Evolutionary conservation across 2,329 filamentous ascomycete species (phyloP).

Genomic region (Xylaria sp.): DNA sequence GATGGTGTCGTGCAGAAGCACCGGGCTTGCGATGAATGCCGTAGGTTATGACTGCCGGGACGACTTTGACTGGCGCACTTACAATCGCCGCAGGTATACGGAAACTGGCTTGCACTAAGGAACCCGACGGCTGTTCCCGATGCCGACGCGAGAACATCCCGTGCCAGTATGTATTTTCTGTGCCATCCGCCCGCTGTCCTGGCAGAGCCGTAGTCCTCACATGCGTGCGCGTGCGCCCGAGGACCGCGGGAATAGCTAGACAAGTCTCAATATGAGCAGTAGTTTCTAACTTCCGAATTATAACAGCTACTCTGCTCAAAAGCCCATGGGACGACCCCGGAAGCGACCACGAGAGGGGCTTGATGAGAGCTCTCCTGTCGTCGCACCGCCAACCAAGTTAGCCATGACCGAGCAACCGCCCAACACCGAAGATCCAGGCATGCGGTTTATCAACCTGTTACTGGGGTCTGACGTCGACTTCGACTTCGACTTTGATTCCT

Average conservation of each 20-base stretch:
- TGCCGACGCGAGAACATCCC: constrained; percentile 61
- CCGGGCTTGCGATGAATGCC: constrained; percentile 70
- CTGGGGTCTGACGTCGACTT: constrained; percentile 29
- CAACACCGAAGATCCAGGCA: constrained; percentile 36
- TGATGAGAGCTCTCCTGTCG: constrained; percentile 16
- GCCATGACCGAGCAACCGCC: constrained; percentile 37
- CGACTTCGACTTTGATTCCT: neutral
- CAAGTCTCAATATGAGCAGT: neutral
- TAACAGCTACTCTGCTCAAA: constrained; percentile 62
- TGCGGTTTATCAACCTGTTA: constrained; percentile 39
- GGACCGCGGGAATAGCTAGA: no score
- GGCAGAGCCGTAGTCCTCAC: neutral
- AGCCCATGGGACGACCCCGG: constrained; percentile 68
- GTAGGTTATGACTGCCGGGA: constrained; percentile 51
- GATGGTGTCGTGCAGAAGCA: constrained; percentile 50
- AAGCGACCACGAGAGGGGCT: constrained; percentile 54
- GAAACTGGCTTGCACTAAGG: constrained; percentile 70
- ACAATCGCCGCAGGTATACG: constrained; percentile 54
- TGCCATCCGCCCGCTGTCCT: neutral
- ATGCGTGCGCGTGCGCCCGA: neutral
- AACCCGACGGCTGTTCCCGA: constrained; percentile 62
- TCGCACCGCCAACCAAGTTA: constrained; percentile 31
- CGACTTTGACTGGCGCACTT: neutral
- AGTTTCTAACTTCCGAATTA: neutral
- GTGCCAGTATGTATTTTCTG: constrained; percentile 48